A percentile compares a stretch with the other conserved stretches of the same genome.
phyloP scores from a whole-genome alignment of 139 green algal genomes.

The Raphidocelis subcapitata region DNA sequence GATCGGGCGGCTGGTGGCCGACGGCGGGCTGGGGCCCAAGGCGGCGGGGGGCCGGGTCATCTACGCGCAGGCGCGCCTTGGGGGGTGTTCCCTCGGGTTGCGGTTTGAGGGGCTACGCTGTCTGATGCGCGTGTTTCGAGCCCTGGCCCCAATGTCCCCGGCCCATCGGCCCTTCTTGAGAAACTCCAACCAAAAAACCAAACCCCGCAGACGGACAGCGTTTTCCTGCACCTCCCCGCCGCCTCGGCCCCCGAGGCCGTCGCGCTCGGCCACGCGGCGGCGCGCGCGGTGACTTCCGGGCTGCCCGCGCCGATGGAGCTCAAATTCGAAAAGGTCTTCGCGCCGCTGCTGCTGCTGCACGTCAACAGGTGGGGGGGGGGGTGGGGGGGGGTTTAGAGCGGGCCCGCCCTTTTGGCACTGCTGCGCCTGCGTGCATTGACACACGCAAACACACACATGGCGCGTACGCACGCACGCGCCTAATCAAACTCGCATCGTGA shows the following conservation, averaged over 20 bases:
- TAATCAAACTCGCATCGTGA: too few species aligned
- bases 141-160: too few species aligned
- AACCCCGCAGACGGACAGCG: conserved; percentile 77
- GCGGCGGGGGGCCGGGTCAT: conserved; percentile 44
- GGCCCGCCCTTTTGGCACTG: neutral
- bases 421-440: neutral
- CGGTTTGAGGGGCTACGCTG: too few species aligned
- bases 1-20: conserved; percentile 28
- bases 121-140: too few species aligned
- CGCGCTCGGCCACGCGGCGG: conserved; percentile 29
- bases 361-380: conserved; percentile 66
- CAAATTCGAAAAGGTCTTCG: conserved; percentile 65
- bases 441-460: neutral
- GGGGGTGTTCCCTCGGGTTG: too few species aligned
- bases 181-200: too few species aligned
- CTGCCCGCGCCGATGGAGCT: conserved; percentile 68
- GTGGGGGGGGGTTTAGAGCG: neutral
- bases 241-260: conserved; percentile 37
- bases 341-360: conserved; percentile 79
- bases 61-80: conserved; percentile 37
- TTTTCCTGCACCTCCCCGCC: conserved; percentile 61
- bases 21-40: conserved; percentile 20
- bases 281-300: conserved; percentile 38
- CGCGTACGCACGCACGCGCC: neutral
- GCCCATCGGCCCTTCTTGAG: too few species aligned